Conservation (phyloP, 371 early-diverging fungal genomes). For the Mucor indicus region DNA sequence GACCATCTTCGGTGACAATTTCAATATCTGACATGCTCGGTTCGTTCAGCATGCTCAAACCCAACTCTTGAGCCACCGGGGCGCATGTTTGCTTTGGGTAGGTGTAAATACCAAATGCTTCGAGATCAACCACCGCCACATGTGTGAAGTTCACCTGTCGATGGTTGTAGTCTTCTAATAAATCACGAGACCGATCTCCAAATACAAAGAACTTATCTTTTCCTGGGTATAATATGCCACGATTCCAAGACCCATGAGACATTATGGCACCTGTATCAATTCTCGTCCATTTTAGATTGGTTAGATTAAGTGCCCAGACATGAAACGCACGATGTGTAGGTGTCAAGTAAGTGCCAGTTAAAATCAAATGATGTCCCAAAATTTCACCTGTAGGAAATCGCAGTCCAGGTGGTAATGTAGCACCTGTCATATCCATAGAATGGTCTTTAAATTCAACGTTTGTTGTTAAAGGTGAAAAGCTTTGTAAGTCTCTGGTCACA, state of each 20-base stretch:
- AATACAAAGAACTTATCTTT: not conserved
- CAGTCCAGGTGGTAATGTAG: constrained; percentile 68
- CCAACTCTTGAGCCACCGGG: constrained; percentile 45
- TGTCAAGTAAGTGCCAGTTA: constrained; percentile 72
- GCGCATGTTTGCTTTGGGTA: constrained; percentile 39
- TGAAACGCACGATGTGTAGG: constrained; percentile 62
- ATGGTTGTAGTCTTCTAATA: constrained; percentile 73
- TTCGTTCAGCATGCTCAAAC: constrained; percentile 64
- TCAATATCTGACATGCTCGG: constrained; percentile 69
- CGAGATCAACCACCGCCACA: constrained; percentile 59
- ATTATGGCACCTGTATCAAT: constrained; percentile 67
- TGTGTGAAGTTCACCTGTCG: constrained; percentile 68
- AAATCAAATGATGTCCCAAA: constrained; percentile 68
- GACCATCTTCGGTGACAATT: constrained; percentile 56
- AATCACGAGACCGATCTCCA: constrained; percentile 33
- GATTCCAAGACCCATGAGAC: constrained; percentile 75
- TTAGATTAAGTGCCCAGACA: constrained; percentile 72
- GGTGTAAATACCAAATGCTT: constrained; percentile 59
- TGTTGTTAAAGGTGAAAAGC: constrained; percentile 40
- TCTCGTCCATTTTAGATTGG: constrained; percentile 61
- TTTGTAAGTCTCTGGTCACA: constrained; percentile 70
- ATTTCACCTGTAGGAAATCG: constrained; percentile 75
- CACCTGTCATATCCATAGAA: constrained; percentile 51
- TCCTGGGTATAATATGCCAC: constrained; percentile 37
- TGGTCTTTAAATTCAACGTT: constrained; percentile 47